Percentiles rank a stretch among this genome's conserved stretches.
Conservation (phyloP, 768 basidiomycete genomes). For the Cubamyces lactineus region DNA sequence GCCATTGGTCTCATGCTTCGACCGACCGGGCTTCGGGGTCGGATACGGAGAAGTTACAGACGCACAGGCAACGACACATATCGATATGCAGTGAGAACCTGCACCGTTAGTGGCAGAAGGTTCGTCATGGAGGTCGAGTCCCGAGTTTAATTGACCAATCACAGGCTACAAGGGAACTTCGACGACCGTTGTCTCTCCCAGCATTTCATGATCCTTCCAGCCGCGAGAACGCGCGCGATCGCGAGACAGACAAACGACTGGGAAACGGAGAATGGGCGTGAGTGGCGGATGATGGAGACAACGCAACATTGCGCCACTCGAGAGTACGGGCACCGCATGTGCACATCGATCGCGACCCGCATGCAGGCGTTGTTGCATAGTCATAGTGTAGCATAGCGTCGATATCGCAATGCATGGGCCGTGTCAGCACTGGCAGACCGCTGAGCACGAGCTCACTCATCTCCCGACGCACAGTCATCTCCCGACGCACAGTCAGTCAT, state of each 20-base stretch:
- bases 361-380: background rate
- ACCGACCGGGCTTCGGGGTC: conserved; percentile 1
- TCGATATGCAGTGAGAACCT: too few species aligned
- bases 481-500: too few species aligned
- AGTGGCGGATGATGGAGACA: conserved; percentile 9
- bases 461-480: too few species aligned
- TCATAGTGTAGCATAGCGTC: too few species aligned
- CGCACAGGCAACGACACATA: background rate
- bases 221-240: background rate
- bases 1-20: conserved; percentile 3
- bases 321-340: background rate
- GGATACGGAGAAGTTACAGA: background rate
- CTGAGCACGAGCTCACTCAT: too few species aligned
- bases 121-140: too few species aligned
- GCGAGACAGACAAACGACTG: background rate
- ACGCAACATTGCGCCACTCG: conserved; percentile 13
- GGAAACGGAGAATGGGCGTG: conserved; percentile 10
- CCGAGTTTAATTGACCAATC: too few species aligned
- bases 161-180: too few species aligned
- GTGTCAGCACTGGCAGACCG: too few species aligned
- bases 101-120: too few species aligned
- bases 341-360: conserved; percentile 5
- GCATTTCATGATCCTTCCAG: background rate
- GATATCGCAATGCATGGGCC: too few species aligned
- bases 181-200: too few species aligned